phyloP scores from a whole-genome alignment of 176 grass and related monocot genomes.

The Avena insularis region DNA sequence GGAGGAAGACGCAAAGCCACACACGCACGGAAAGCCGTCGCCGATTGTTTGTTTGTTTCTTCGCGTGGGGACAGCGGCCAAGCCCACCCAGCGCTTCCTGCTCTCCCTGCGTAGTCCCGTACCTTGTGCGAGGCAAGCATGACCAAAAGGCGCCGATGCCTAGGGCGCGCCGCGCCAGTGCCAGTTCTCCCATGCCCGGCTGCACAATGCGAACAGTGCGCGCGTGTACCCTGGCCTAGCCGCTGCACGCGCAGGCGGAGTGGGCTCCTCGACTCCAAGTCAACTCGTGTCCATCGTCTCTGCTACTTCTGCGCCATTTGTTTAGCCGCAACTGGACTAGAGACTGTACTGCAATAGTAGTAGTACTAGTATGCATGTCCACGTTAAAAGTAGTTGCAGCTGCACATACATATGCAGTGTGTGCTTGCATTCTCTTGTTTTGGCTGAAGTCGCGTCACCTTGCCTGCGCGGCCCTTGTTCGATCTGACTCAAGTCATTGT shows the following conservation, averaged over 20 bases:
- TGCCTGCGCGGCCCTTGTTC: no score
- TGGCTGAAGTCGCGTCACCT: no score
- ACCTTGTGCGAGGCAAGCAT: background rate
- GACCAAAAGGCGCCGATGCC: slow-evolving; percentile 33
- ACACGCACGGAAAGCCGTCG: slow-evolving; percentile 24
- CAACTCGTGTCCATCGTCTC: background rate
- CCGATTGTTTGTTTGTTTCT: slow-evolving; percentile 44
- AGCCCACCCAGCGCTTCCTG: no score
- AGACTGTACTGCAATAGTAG: background rate
- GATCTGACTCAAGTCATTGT: no score
- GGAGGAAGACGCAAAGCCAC: background rate
- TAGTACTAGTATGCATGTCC: no score
- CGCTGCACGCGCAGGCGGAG: background rate
- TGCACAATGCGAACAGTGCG: background rate
- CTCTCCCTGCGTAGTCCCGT: no score
- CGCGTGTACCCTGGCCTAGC: background rate
- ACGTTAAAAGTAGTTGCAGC: background rate
- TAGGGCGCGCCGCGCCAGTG: background rate
- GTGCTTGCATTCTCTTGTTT: no score
- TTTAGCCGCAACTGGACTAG: background rate
- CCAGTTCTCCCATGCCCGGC: background rate
- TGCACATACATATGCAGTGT: no score
- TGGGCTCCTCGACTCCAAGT: background rate
- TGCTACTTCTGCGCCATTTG: background rate
- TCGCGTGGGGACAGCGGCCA: slow-evolving; percentile 24